Conservation (phyloP, 2,329 filamentous ascomycete genomes). For the Shiraia bambusicola region DNA sequence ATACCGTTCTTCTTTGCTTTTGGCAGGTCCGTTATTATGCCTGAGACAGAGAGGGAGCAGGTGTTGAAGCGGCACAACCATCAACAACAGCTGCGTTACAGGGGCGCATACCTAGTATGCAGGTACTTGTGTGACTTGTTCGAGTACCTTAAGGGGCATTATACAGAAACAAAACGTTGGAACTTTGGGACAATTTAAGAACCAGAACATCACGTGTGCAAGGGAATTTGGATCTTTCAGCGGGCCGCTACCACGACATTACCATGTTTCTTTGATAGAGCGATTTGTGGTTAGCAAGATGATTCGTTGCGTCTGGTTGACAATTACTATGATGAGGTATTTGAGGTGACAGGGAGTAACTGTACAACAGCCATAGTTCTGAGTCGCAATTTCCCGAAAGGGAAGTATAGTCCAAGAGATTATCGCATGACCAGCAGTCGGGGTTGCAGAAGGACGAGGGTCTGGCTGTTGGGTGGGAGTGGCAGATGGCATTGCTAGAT, state of each 20-base stretch:
- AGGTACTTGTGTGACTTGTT: conserved; percentile 26
- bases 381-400: no score
- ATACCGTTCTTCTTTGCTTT: conserved; percentile 19
- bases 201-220: neutral
- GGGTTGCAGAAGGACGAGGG: neutral
- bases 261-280: neutral
- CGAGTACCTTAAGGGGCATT: conserved; percentile 15
- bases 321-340: no score
- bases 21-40: conserved; percentile 26
- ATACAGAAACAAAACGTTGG: conserved; percentile 11
- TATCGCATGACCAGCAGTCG: no score
- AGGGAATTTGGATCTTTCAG: neutral
- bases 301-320: no score
- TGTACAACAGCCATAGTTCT: no score
- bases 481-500: no score
- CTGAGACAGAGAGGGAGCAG: conserved; percentile 25
- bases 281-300: neutral
- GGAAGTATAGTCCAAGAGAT: no score
- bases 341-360: no score
- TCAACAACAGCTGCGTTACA: conserved; percentile 24
- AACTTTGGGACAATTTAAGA: conserved; percentile 4
- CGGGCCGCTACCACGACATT: no score
- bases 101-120: conserved; percentile 22
- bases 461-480: neutral
- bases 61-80: conserved; percentile 21